Conservation (phyloP, 805 yeast genomes). For the Lipomyces yamadae region DNA sequence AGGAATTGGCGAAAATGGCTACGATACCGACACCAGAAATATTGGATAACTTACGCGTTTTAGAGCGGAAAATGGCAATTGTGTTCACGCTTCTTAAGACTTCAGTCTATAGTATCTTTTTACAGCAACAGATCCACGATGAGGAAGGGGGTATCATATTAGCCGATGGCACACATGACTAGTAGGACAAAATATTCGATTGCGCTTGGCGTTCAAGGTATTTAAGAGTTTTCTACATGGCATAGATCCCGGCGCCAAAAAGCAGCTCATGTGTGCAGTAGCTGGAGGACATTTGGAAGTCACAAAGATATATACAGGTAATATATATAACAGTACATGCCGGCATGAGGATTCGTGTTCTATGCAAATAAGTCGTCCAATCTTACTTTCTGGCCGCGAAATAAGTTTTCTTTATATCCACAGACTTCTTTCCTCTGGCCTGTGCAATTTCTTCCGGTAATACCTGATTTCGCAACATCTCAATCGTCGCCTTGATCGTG, state of each 20-base stretch:
- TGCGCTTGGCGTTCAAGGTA: not conserved
- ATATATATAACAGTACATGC: not conserved
- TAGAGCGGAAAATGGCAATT: slow-evolving; percentile 66
- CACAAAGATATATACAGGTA: slow-evolving; percentile 1
- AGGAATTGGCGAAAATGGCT: slow-evolving; percentile 26
- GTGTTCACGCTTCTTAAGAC: slow-evolving; percentile 71
- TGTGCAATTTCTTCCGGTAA: slow-evolving; percentile 86
- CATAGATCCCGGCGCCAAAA: not conserved
- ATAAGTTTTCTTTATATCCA: slow-evolving; percentile 89
- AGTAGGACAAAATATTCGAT: not conserved
- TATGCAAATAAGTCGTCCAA: slow-evolving; percentile 37
- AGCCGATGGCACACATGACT: slow-evolving; percentile 7
- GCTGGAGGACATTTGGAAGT: not conserved
- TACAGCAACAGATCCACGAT: slow-evolving; percentile 50
- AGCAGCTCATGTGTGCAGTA: not conserved
- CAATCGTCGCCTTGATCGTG: slow-evolving; percentile 85
- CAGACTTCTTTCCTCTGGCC: slow-evolving; percentile 92
- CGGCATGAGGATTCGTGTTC: not conserved
- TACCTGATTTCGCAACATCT: slow-evolving; percentile 80
- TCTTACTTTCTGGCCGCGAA: slow-evolving; percentile 47
- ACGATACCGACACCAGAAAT: slow-evolving; percentile 44
- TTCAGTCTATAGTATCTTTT: slow-evolving; percentile 67
- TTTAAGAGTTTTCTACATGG: not conserved
- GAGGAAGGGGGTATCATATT: slow-evolving; percentile 28
- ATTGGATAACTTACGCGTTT: slow-evolving; percentile 58